Evolutionary conservation across 495 filamentous ascomycete species (phyloP), one percentile per base, ranked within the genome.

Genomic region (Trichoderma erinaceum): DNA sequence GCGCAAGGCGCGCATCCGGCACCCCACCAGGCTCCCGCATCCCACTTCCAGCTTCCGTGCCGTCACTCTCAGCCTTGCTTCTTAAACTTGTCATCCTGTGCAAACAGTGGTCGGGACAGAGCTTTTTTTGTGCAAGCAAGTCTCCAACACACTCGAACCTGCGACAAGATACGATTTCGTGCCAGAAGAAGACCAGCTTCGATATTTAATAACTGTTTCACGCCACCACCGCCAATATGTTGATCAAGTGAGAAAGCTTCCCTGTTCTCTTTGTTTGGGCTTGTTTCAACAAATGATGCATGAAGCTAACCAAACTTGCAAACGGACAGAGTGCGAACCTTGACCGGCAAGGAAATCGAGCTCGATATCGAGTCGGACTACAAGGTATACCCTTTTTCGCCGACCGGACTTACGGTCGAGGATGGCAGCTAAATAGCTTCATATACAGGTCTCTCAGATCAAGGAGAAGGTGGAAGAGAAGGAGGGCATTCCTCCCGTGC

Each of bases 391-490:
- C 80, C 73, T 70, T 2, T 16, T 32, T 27, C 68, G 10, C 23
- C 35, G 35, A 13, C 16, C 21, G 4, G 18, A 6, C 18, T 58
- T 13, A 18, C 64, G 7, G 15, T 43, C 21, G 64, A 43, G n/a
- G 25, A 43, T 7, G 41, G 64, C 35, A 11, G 21, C 41, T 65
- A 18, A 46, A 41, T 48, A n/a, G 38, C 52, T 25, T 66, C 15
- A 16, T 23, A 11, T 41, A 23, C 69, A 96, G 92, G 91, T 98
- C 73, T 89, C 90, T 56, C 86, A 90, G 71, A 97, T 99, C 83
- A 99, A 99, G 83, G 96, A 98, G 82, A 91, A 92, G 69, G 95
- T 99, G 44, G 95, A 99, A 77, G 95, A 98, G 81, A 97, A 97
- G 76, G 96, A 98, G 78, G 95, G 95, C 32, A 98, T 99, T 75